Evolutionary conservation across 768 basidiomycete genomes (phyloP).

Genomic region (Pisolithus albus): DNA sequence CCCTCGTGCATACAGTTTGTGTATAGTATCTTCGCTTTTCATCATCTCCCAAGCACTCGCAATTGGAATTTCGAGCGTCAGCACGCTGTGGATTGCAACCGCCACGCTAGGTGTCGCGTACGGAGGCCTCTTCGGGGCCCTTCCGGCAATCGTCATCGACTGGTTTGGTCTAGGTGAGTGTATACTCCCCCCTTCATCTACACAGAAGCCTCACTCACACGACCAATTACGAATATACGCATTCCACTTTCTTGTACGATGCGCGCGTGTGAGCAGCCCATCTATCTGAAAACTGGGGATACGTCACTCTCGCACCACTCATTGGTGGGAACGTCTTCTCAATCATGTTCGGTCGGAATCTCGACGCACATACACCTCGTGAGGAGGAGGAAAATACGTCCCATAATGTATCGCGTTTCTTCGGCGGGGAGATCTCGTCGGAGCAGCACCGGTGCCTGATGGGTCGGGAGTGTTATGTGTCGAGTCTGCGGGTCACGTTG

Average conservation of each 20-base stretch:
- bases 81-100: constrained; percentile 53
- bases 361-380: constrained; percentile 58
- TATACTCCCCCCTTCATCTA: too few relatives aligned
- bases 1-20: constrained; percentile 63
- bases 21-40: constrained; percentile 60
- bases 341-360: constrained; percentile 69
- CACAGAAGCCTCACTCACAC: too few relatives aligned
- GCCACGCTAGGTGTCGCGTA: constrained; percentile 43
- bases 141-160: constrained; percentile 74
- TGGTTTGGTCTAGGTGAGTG: constrained; percentile 81
- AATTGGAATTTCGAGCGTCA: constrained; percentile 49
- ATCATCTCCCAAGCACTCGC: constrained; percentile 65
- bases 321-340: constrained; percentile 81
- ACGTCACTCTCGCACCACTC: constrained; percentile 66
- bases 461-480: constrained; percentile 55
- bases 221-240: constrained; percentile 8
- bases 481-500: constrained; percentile 45
- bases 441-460: constrained; percentile 45
- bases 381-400: background rate
- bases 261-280: constrained; percentile 36
- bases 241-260: background rate
- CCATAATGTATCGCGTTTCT: background rate
- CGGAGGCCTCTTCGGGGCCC: constrained; percentile 65
- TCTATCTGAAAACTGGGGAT: constrained; percentile 87
- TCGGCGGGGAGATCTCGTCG: constrained; percentile 18